Conservation (phyloP, 2,329 filamentous ascomycete genomes). For the Aspergillus puulaauensis region DNA sequence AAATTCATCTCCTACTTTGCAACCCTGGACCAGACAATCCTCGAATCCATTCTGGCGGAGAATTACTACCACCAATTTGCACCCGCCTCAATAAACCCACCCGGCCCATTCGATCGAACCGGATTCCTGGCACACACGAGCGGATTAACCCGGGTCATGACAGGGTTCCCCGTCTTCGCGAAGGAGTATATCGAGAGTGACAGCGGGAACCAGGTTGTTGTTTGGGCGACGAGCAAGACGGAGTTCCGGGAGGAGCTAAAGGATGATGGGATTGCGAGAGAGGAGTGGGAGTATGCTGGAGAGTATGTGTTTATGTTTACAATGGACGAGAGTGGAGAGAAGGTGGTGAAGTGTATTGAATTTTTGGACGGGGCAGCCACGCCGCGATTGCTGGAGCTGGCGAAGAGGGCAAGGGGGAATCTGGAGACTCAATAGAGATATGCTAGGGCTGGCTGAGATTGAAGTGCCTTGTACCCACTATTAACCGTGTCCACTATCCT, state of each 20-base stretch:
- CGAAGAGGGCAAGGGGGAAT: neutral
- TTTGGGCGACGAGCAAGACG: constrained; percentile 1
- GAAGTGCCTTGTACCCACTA: too few species aligned
- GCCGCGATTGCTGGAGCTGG: neutral
- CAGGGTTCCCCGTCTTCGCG: neutral
- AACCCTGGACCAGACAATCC: neutral
- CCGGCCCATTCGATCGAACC: neutral
- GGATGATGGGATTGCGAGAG: neutral
- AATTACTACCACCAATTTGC: neutral
- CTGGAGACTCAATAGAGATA: neutral
- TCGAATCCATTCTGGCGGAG: neutral
- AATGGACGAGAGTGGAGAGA: neutral
- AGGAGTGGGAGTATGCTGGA: neutral
- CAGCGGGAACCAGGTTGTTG: neutral
- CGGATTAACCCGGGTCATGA: neutral
- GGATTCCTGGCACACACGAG: neutral
- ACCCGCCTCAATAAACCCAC: neutral
- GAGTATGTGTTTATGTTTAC: constrained; percentile 5
- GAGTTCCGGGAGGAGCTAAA: neutral
- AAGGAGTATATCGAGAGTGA: constrained; percentile 3
- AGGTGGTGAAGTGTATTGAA: neutral
- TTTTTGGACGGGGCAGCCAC: constrained; percentile 6
- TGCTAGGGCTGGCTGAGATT: too few species aligned
- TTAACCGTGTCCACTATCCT: too few species aligned
- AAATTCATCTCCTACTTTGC: neutral